phyloP scores from a whole-genome alignment of 2,329 filamentous ascomycete genomes.

The Pyrenochaeta sp. region DNA sequence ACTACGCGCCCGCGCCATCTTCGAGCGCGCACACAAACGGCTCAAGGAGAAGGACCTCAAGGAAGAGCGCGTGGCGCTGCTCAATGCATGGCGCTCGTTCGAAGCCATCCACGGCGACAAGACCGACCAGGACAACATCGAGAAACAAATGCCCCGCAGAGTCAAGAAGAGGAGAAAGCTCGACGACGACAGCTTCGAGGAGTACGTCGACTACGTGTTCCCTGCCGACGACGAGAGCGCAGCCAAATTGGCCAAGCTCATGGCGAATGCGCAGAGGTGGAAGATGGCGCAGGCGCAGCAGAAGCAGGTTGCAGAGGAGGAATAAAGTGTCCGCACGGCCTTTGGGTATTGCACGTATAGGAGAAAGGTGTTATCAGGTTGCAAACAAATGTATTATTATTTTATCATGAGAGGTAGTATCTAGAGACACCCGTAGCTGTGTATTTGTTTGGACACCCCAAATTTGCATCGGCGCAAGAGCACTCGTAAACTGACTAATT shows the following conservation, averaged over 20 bases:
- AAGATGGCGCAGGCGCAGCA: slow-evolving; percentile 66
- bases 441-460: too few species aligned
- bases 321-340: too few species aligned
- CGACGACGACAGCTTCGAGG: slow-evolving; percentile 93
- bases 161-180: slow-evolving; percentile 91
- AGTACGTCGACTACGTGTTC: slow-evolving; percentile 97
- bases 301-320: too few species aligned
- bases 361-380: too few species aligned
- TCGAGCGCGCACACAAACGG: slow-evolving; percentile 81
- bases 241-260: slow-evolving; percentile 80
- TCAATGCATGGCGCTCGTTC: slow-evolving; percentile 92
- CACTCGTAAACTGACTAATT: too few species aligned
- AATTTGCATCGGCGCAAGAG: too few species aligned
- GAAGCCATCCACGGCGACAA: slow-evolving; percentile 82
- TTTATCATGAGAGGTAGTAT: too few species aligned
- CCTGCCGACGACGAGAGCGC: slow-evolving; percentile 90
- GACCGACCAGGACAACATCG: slow-evolving; percentile 80
- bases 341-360: too few species aligned
- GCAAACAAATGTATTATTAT: too few species aligned
- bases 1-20: slow-evolving; percentile 79
- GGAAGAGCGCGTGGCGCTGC: slow-evolving; percentile 88
- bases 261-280: slow-evolving; percentile 88
- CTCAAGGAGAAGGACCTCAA: slow-evolving; percentile 92
- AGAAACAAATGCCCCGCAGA: slow-evolving; percentile 91
- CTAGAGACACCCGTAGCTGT: too few species aligned